Evolutionary conservation across 306 rosid species (phyloP), one percentile per base, ranked within the genome.

Genomic region (Prunus padus): DNA sequence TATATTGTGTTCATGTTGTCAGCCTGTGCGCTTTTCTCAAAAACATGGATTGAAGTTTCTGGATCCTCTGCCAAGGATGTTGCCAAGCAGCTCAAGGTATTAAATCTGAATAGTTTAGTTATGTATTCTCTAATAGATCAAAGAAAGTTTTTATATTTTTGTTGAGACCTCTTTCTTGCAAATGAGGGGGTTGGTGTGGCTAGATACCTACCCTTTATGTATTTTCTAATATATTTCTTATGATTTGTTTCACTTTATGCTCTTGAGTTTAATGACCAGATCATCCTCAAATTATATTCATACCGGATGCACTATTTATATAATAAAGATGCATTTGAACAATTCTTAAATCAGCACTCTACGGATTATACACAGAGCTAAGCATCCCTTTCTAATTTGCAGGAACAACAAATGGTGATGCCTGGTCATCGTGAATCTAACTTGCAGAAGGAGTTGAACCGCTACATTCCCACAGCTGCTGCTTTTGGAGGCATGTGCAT

Each of bases 401-500:
- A 93, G 98, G 98, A 93, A 75, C 98, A 93, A 91, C 97, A 89
- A 89, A 93, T 93, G 97, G 97, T 91, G 69, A 91, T 93, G 93
- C 98, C 97, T 14, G 97, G 96, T 54, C 98, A 93, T 73, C 88
- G 97, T 23, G 97, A 91, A 75, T 91, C 97, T 13, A 93, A 93
- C 84, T 80, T 93, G 76, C 97, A 93, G 86, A 93, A 87, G 71
- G 96, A 93, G 79, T 83, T 91, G 69, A 89, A 93, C 83, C 88
- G 96, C 65, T 91, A 93, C 84, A 93, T 93, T 25, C 97, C 98
- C 65, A 93, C 98, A 0, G 98, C 98, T 0, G 97, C 98, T 4
- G 97, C 97, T 45, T 91, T 93, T 12, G 97, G 97, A 78, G 98
- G 98, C 80, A 86, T 93, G 22, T 91, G 98, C 78, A 91, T 93